These are phyloP conservation scores for Clonostachys solani DNA, from an alignment of 2,329 filamentous ascomycete species.

Conservation along the genomic window DNA sequence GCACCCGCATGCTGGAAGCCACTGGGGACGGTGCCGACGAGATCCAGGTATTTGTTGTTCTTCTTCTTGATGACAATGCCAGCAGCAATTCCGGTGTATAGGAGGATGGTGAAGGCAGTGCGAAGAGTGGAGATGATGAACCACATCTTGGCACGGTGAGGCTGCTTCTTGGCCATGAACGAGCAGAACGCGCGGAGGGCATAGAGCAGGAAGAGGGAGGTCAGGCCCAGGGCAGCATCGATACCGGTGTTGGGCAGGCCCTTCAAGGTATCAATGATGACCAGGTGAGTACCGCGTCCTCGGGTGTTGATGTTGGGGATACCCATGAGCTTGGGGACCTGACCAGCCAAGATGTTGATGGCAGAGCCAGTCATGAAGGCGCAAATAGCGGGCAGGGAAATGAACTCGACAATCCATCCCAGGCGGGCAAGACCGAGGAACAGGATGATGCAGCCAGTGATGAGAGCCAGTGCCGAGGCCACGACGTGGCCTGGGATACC, in stretches of 20 bases:
- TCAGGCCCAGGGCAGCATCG: conserved; percentile 72
- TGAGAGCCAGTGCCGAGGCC: conserved; percentile 41
- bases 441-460: conserved; percentile 42
- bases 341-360: conserved; percentile 44
- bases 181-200: conserved; percentile 59
- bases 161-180: conserved; percentile 61
- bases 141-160: conserved; percentile 62
- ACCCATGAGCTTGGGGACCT: conserved; percentile 46
- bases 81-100: conserved; percentile 76
- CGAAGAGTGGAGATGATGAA: conserved; percentile 78
- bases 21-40: conserved; percentile 66
- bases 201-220: conserved; percentile 65
- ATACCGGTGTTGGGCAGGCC: conserved; percentile 44
- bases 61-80: conserved; percentile 60
- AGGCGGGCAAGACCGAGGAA: conserved; percentile 44
- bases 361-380: conserved; percentile 52
- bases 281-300: conserved; percentile 34
- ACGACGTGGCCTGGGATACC: conserved; percentile 34
- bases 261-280: conserved; percentile 48
- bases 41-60: conserved; percentile 53
- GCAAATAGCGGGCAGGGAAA: conserved; percentile 45
- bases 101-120: conserved; percentile 74
- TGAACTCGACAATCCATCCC: conserved; percentile 51
- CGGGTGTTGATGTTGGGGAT: conserved; percentile 45
- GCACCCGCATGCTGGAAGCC: conserved; percentile 68